Evolutionary conservation across 2,329 filamentous ascomycete genomes (phyloP), one percentile per base, ranked within the genome.

Genomic region (Aspergillus unguis): DNA sequence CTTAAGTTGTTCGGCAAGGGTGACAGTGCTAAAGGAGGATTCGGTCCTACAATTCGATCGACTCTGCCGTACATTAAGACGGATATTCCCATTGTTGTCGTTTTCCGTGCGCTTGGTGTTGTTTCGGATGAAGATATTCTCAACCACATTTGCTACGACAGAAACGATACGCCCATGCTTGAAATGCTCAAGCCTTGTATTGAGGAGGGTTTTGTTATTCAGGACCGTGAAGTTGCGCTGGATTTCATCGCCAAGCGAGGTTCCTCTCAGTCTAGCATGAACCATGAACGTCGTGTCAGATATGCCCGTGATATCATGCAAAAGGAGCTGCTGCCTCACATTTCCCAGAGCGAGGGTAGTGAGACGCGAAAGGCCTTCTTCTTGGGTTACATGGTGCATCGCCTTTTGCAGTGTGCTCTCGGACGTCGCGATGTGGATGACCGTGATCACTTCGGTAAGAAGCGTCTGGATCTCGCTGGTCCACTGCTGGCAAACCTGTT

Each of bases 401-500:
- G 94, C 69, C 82, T 99, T 63, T 80, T 97, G 26, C 92, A 96
- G 72, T 96, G 92, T 69, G 90, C 92, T 50, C 81, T 99, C 44
- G 95, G 94, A 47, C 87, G 94, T 56, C 87, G 91, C 57, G 94
- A 97, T 69, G 90, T 91, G 27, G 94, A 99, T 66, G 94, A 99
- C 68, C 89, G 94, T 77, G 94, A 99, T 78, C 95, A 99, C 72
- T 96, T 99, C 67, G 94, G 94, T 65, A 97, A 97, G 82, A 99
- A 99, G 81, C 88, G 94, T 61, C 80, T 99, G 52, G 94, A 99
- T 77, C 81, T 99, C 64, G 92, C 94, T 52, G 94, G 94, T 58
- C 92, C 94, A 31, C 80, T 99, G 52, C 84, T 99, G 61, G 92
- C 92, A n/a, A 95, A 95, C 69, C 82, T 99, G 38, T 99, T 99